Percentiles rank a stretch among this genome's conserved stretches.
Conservation (phyloP, 2,329 filamentous ascomycete species). For the Paraconiothyrium brasiliense region DNA sequence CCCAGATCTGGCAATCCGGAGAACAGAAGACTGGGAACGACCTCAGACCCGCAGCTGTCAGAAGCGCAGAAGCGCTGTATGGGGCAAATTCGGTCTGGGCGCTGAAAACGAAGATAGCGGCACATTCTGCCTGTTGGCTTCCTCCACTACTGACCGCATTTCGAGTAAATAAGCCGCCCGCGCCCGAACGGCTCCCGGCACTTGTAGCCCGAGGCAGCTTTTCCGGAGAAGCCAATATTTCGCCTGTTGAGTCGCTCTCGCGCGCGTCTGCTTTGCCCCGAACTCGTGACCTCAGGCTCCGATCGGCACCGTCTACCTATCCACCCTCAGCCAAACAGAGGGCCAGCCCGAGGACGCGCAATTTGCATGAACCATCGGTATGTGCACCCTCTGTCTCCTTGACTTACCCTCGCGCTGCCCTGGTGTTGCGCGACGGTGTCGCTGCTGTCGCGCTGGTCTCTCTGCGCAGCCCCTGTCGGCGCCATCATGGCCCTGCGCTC, state of each 20-base stretch:
- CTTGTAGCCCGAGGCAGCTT: constrained; percentile 22
- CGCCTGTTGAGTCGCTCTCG: constrained; percentile 31
- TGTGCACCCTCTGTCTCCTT: constrained; percentile 33
- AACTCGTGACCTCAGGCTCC: constrained; percentile 22
- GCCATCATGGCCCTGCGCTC: constrained; percentile 31
- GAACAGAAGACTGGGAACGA: background rate
- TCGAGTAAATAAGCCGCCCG: constrained; percentile 48
- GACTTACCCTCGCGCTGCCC: background rate
- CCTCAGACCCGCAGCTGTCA: background rate
- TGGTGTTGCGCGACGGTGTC: constrained; percentile 10
- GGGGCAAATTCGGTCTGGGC: background rate
- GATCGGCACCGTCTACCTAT: constrained; percentile 48
- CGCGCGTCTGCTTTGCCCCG: constrained; percentile 16
- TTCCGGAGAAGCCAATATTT: constrained; percentile 46
- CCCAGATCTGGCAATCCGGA: background rate
- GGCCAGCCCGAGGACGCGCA: constrained; percentile 52
- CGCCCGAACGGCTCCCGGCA: constrained; percentile 42
- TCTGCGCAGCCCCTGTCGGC: constrained; percentile 7
- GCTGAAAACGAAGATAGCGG: constrained; percentile 8
- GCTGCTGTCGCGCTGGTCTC: constrained; percentile 9
- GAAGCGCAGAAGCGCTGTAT: background rate
- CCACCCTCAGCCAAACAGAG: constrained; percentile 48
- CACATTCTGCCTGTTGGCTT: constrained; percentile 23
- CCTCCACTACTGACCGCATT: constrained; percentile 41
- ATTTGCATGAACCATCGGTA: constrained; percentile 50